These are phyloP conservation scores for Acorus gramineus DNA, from an alignment of 106 monocot species.

Conservation along the genomic window DNA sequence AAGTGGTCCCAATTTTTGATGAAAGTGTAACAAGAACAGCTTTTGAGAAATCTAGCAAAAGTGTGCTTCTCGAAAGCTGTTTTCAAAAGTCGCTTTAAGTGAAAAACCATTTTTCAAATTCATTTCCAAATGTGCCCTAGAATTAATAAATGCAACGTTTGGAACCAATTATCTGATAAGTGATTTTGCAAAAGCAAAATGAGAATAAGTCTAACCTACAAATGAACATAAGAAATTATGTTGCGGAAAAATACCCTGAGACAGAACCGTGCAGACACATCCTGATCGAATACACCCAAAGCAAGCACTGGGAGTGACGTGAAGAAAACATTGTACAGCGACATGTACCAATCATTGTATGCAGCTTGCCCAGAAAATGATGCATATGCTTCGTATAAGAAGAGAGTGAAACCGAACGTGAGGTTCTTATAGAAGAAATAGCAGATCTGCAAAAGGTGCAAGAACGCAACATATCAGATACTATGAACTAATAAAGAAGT, in stretches of 20 bases:
- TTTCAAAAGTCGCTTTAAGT: too few relatives aligned
- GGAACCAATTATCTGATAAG: too few relatives aligned
- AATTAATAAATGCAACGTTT: too few relatives aligned
- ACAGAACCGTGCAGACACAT: conserved; percentile 83
- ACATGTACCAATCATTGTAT: conserved; percentile 85
- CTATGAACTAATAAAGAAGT: neutral
- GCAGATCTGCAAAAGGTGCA: conserved; percentile 52
- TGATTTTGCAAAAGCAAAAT: too few relatives aligned
- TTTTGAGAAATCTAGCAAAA: too few relatives aligned
- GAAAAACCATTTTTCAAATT: too few relatives aligned
- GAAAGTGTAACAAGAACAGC: too few relatives aligned
- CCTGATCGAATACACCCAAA: conserved; percentile 93
- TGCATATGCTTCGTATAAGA: conserved; percentile 70
- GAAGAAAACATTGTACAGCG: conserved; percentile 82
- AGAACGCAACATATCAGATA: neutral
- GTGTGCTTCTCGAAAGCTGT: too few relatives aligned
- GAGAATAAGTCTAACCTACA: neutral
- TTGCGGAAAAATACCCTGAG: conserved; percentile 39
- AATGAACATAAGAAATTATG: neutral
- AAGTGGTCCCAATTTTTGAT: too few relatives aligned
- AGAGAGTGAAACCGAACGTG: conserved; percentile 75
- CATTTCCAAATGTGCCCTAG: too few relatives aligned
- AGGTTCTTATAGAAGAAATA: conserved; percentile 98
- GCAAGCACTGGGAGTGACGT: conserved; percentile 91
- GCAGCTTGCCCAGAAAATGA: conserved; percentile 79